phyloP scores from a whole-genome alignment of 805 yeast species.

The Cyberlindnera nakhonratchasimensis region DNA sequence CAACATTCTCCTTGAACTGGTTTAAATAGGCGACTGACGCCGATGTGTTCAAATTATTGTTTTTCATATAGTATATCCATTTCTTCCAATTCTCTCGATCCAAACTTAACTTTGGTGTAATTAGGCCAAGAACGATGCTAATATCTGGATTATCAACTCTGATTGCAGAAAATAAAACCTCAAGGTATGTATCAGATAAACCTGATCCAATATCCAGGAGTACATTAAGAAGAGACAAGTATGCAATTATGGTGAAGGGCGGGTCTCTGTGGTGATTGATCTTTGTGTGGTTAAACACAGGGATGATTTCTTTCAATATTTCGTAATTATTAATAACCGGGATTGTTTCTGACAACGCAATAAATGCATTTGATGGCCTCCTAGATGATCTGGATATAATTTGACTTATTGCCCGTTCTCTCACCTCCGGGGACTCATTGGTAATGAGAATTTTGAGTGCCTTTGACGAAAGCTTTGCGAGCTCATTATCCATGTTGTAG shows the following conservation, averaged over 20 bases:
- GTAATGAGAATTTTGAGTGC: conserved; percentile 30
- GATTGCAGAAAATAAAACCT: conserved; percentile 23
- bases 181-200: conserved; percentile 6
- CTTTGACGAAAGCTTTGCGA: conserved; percentile 40
- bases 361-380: conserved; percentile 18
- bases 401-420: conserved; percentile 3
- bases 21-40: conserved; percentile 32
- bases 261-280: conserved; percentile 26
- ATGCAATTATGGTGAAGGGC: conserved; percentile 23
- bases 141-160: conserved; percentile 20
- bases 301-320: conserved; percentile 2
- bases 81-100: conserved; percentile 19
- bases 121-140: conserved; percentile 1
- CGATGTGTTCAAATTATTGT: conserved; percentile 38
- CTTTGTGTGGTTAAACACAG: conserved; percentile 11
- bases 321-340: conserved; percentile 9
- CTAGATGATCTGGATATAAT: conserved; percentile 10
- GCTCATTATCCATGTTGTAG: conserved; percentile 38
- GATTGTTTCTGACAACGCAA: conserved; percentile 22
- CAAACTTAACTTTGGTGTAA: conserved; percentile 17
- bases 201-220: conserved; percentile 3
- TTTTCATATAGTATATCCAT: conserved; percentile 37
- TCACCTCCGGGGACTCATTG: neutral
- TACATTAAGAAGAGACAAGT: conserved; percentile 24
- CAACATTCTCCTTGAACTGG: conserved; percentile 6